Percentiles rank a stretch among this genome's conserved stretches.
Conservation (phyloP, 495 filamentous ascomycete genomes). For the Halenospora varia region DNA sequence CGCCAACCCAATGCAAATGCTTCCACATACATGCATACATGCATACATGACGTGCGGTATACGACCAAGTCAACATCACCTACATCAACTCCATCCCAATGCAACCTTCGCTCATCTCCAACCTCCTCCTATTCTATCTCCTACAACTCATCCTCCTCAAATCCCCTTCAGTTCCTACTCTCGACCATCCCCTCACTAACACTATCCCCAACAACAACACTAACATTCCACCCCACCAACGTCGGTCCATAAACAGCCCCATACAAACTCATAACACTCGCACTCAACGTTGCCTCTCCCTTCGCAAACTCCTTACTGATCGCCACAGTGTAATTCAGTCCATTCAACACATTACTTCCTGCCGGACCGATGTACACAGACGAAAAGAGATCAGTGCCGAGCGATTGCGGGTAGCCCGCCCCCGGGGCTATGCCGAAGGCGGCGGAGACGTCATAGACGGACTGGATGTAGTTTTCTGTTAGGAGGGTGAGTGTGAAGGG, state of each 20-base stretch:
- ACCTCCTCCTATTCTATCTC: too few relatives aligned
- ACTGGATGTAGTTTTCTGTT: slow-evolving; percentile 16
- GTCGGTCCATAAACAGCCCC: slow-evolving; percentile 7
- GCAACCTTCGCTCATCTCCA: too few relatives aligned
- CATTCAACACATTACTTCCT: slow-evolving; percentile 6
- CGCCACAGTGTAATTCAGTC: slow-evolving; percentile 5
- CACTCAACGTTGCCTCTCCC: background rate
- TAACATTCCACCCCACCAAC: slow-evolving; percentile 2
- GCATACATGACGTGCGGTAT: too few relatives aligned
- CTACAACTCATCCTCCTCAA: too few relatives aligned
- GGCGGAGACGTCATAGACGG: slow-evolving; percentile 15
- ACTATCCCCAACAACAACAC: slow-evolving; percentile 7
- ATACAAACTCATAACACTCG: slow-evolving; percentile 11
- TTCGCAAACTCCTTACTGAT: background rate
- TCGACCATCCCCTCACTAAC: background rate
- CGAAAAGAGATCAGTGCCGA: slow-evolving; percentile 11
- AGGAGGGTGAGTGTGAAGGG: slow-evolving; percentile 11
- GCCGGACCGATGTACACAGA: slow-evolving; percentile 11
- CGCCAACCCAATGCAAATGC: too few relatives aligned
- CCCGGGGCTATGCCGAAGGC: slow-evolving; percentile 13
- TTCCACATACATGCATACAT: too few relatives aligned
- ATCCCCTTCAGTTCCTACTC: too few relatives aligned
- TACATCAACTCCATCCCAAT: too few relatives aligned
- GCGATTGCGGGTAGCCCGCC: slow-evolving; percentile 2
- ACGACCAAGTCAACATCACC: too few relatives aligned